These are phyloP conservation scores for Ophiostoma sp. DNA, from an alignment of 2,329 filamentous ascomycete genomes.

Conservation along the genomic window DNA sequence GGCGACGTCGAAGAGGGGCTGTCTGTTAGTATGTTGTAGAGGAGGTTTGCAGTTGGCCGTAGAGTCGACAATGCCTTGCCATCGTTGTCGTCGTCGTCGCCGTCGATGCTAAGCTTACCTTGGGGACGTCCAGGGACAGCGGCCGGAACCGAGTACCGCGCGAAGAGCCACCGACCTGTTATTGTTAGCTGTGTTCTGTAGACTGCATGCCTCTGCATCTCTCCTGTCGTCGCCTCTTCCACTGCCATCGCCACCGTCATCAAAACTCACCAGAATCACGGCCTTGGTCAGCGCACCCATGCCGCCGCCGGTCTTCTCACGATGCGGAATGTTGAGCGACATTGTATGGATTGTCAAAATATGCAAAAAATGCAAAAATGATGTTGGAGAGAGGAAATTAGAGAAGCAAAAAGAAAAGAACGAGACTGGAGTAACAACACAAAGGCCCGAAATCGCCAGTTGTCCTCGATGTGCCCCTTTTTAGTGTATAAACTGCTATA, in stretches of 20 bases:
- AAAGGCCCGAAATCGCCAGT: constrained; percentile 2
- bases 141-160: constrained; percentile 94
- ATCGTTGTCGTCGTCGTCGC: neutral
- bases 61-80: neutral
- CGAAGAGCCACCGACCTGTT: constrained; percentile 86
- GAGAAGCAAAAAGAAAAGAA: neutral
- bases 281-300: constrained; percentile 71
- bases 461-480: constrained; percentile 12
- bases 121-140: constrained; percentile 90
- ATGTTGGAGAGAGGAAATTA: neutral
- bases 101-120: constrained; percentile 51
- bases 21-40: constrained; percentile 18
- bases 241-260: neutral
- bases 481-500: neutral
- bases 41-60: neutral
- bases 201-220: neutral
- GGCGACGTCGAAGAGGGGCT: constrained; percentile 97
- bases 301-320: constrained; percentile 47
- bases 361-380: neutral
- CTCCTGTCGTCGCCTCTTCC: neutral
- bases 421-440: neutral
- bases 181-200: constrained; percentile 26
- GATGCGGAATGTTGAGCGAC: constrained; percentile 54
- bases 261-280: constrained; percentile 72
- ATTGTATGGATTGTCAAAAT: constrained; percentile 34